Percentiles rank a stretch among this genome's conserved stretches.
These are phyloP conservation scores for Aspergillus egyptiacus DNA, from an alignment of 495 filamentous ascomycete species.

Conservation along the genomic window DNA sequence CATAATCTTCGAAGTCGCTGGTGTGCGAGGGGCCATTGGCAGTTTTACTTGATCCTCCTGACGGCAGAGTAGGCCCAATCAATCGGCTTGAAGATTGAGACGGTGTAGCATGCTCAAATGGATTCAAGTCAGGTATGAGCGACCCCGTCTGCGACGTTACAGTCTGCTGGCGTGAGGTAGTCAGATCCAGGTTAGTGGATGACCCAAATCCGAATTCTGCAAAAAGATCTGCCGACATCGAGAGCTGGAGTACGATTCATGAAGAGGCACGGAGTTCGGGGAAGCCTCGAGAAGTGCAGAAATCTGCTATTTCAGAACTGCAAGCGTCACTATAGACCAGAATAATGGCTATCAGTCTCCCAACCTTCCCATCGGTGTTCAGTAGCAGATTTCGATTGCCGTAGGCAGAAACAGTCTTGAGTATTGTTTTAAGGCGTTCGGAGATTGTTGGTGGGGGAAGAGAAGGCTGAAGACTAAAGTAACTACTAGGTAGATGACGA, in stretches of 20 bases:
- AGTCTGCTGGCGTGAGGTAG: conserved; percentile 12
- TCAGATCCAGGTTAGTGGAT: conserved; percentile 17
- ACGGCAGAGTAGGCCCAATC: conserved; percentile 2
- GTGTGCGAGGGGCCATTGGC: conserved; percentile 5
- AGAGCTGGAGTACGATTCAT: background rate
- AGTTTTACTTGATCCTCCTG: background rate
- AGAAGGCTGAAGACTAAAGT: background rate
- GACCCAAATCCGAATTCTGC: conserved; percentile 55
- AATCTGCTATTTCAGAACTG: too few relatives aligned
- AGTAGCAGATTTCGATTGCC: background rate
- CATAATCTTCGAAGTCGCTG: background rate
- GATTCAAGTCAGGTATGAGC: conserved; percentile 24
- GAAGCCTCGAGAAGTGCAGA: too few relatives aligned
- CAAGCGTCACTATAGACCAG: too few relatives aligned
- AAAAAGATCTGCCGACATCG: conserved; percentile 71
- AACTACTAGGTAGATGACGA: background rate
- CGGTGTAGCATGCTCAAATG: conserved; percentile 19
- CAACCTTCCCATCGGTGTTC: background rate
- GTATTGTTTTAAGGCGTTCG: background rate
- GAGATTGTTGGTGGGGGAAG: background rate
- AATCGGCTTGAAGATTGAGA: conserved; percentile 11
- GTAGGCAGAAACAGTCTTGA: too few relatives aligned
- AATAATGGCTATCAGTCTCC: too few relatives aligned
- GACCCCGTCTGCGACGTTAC: conserved; percentile 14
- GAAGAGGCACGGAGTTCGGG: background rate